Base-by-base conservation (phyloP, 306 rosid species). In the Geum urbanum region DNA sequence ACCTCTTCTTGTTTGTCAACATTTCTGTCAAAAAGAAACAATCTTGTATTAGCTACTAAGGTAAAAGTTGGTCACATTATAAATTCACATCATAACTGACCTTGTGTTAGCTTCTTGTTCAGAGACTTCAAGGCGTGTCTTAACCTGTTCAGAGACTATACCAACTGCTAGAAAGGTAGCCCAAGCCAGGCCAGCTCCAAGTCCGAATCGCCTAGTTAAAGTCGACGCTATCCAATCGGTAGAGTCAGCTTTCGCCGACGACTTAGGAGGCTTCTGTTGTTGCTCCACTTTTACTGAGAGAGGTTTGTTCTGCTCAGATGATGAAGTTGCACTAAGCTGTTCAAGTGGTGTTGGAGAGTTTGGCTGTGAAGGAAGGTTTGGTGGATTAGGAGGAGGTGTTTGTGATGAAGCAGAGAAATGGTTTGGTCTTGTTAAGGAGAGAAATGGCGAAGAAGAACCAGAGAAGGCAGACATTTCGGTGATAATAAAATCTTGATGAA, bases 121-220 rank as follows among this genome's bases (percentile, higher is more conserved):
- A 67, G 97, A 90, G 71, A 90, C 96, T 74, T 92, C 98, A 53
- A 90, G 65, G 72, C 96, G 97, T 32, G 98, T 94, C 82, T 94
- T 94, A 60, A 94, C 79, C 81, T 94, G 98, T 79, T 94, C 98
- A 9, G 98, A 94, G 84, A 90, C 66, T 0, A 91, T 92, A 63
- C 97, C 99, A 49, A 85, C 66, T 11, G 97, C 91, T 39, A 91
- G 95, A 76, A 91, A 90, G 39, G 79, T 88, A 77, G 82, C 95
- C 97, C 99, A 94, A 2, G 97, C 95, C 73, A 94, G 99, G 67
- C 99, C 99, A 40, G 99, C 96, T 55, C 95, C 97, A 7, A 94
- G 82, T 6, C 99, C 99, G 39, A 91, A 94, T 60, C 99, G 74
- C 75, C 97, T 88, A 2, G 92, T 94, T 59, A 94, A 76, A 20